phyloP scores from a whole-genome alignment of 2,329 filamentous ascomycete genomes.

The Lecanicillium sp. region DNA sequence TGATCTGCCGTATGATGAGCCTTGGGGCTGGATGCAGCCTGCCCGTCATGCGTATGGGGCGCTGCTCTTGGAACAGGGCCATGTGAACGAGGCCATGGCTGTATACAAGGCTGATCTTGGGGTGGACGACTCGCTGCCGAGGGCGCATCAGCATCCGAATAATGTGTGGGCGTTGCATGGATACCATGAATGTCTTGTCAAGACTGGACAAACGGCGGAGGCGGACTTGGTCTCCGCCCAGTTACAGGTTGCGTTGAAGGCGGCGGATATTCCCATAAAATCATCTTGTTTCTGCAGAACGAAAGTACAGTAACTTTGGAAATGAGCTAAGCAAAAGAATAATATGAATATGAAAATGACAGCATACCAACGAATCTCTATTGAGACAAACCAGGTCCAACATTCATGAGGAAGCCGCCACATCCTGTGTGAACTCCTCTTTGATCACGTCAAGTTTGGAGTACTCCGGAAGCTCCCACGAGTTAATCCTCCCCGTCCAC shows the following conservation, averaged over 20 bases:
- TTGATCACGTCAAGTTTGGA: too few species aligned
- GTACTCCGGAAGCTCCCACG: too few species aligned
- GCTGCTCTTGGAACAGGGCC: constrained; percentile 58
- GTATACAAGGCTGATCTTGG: constrained; percentile 58
- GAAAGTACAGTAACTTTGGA: constrained; percentile 3
- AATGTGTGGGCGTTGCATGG: constrained; percentile 73
- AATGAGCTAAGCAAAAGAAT: too few species aligned
- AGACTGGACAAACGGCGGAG: constrained; percentile 33
- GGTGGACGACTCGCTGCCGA: constrained; percentile 49
- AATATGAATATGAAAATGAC: too few species aligned
- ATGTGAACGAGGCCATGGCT: constrained; percentile 44
- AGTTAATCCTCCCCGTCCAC: too few species aligned
- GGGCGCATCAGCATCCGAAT: constrained; percentile 59
- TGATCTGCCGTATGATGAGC: constrained; percentile 60
- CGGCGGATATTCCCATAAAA: constrained; percentile 52
- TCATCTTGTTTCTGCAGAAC: constrained; percentile 21
- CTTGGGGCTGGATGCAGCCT: constrained; percentile 76
- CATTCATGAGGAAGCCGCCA: too few species aligned
- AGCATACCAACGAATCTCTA: too few species aligned
- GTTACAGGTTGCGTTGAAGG: constrained; percentile 41
- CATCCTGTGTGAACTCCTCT: too few species aligned
- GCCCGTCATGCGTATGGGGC: constrained; percentile 64
- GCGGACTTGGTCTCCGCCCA: constrained; percentile 29
- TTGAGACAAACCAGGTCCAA: too few species aligned
- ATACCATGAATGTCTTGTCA: constrained; percentile 60